Conservation (phyloP, 1,284 basidiomycete species). For the Chalciporus sp. region DNA sequence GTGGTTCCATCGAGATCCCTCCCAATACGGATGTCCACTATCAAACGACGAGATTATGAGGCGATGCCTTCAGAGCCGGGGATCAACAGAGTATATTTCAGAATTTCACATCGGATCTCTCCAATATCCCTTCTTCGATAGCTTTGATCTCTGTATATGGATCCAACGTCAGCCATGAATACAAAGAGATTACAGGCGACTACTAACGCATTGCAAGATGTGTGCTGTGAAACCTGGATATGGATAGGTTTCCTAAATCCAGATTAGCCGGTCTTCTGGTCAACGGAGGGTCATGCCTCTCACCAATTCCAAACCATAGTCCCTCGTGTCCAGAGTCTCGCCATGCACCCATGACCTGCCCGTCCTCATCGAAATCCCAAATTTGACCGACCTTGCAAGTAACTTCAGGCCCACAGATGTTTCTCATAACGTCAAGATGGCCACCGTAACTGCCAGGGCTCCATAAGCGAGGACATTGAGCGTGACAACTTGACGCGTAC, state of each 20-base stretch:
- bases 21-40: not conserved
- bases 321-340: conserved; percentile 52
- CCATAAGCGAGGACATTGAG: conserved; percentile 3
- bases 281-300: not conserved
- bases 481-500: conserved; percentile 22
- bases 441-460: conserved; percentile 25
- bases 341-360: conserved; percentile 56
- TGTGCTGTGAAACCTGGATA: conserved; percentile 58
- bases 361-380: conserved; percentile 62
- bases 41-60: not conserved
- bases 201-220: conserved; percentile 61
- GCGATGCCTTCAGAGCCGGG: not conserved
- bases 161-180: not conserved
- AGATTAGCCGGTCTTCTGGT: not conserved
- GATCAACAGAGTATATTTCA: not conserved
- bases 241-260: conserved; percentile 42
- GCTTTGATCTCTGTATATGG: conserved; percentile 61
- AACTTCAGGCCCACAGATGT: conserved; percentile 52
- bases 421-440: conserved; percentile 40
- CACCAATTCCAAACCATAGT: conserved; percentile 61
- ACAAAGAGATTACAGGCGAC: not conserved
- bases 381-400: conserved; percentile 48
- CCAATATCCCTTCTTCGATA: not conserved
- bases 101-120: conserved; percentile 3
- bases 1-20: not conserved